Evolutionary conservation across 345 rosid species (phyloP).

Genomic region (Salix exigua): DNA sequence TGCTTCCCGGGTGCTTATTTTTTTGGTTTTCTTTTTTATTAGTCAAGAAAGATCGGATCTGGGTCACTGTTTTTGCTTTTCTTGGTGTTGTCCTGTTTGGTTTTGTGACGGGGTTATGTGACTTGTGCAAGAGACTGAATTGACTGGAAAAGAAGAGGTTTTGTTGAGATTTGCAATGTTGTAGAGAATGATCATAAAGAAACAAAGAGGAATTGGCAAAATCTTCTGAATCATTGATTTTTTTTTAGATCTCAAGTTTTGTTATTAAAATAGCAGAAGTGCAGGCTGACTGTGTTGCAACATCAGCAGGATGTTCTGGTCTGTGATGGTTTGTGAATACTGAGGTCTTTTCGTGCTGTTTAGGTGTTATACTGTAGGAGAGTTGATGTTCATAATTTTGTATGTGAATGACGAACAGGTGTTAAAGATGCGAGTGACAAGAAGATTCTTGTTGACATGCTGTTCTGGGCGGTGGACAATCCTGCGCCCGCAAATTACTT

Average conservation of each 20-base stretch:
- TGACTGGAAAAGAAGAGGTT: neutral
- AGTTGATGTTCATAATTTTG: neutral
- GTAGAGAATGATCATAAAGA: neutral
- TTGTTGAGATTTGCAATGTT: neutral
- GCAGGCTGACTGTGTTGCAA: neutral
- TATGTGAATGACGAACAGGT: constrained; percentile 35
- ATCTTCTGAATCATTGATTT: neutral
- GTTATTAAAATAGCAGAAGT: neutral
- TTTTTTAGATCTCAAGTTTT: neutral
- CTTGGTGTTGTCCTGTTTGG: neutral
- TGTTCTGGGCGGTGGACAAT: constrained; percentile 91
- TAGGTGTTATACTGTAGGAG: neutral
- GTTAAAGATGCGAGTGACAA: constrained; percentile 97
- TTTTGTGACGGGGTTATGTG: neutral
- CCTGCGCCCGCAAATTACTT: constrained; percentile 86
- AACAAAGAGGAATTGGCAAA: neutral
- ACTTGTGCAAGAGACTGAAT: neutral
- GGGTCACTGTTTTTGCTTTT: neutral
- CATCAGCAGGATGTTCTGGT: neutral
- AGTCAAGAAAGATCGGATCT: neutral
- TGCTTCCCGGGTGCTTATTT: neutral
- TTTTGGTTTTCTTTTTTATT: neutral
- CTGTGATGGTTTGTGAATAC: no score
- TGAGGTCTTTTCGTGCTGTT: neutral
- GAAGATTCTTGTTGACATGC: constrained; percentile 87